Percentiles rank a stretch among this genome's conserved stretches.
Evolutionary conservation across 345 rosid genomes (phyloP).

Genomic region (Alliaria petiolata): DNA sequence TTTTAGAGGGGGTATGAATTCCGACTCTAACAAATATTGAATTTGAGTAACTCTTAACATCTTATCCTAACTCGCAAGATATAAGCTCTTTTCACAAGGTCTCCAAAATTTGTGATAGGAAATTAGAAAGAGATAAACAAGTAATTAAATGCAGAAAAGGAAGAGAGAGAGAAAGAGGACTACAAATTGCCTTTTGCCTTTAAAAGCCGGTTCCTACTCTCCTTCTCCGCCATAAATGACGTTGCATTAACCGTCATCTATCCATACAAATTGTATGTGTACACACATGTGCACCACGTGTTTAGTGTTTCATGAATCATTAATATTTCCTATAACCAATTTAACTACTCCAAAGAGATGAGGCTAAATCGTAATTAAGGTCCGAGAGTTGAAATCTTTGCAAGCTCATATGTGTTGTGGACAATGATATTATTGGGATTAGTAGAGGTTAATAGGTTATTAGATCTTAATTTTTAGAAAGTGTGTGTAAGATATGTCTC

Average conservation of each 20-base stretch:
- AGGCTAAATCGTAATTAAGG: neutral
- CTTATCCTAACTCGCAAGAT: neutral
- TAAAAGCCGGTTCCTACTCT: slow-evolving; percentile 31
- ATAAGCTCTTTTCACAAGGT: neutral
- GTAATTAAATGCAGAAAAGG: neutral
- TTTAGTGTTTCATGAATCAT: neutral
- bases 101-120: neutral
- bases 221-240: slow-evolving; percentile 3
- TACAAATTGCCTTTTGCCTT: slow-evolving; percentile 11
- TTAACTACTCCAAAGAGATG: neutral
- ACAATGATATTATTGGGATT: too few relatives aligned
- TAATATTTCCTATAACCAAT: neutral
- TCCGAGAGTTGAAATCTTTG: neutral
- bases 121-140: neutral
- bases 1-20: too few relatives aligned
- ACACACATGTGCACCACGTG: slow-evolving; percentile 3
- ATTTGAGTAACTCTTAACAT: neutral
- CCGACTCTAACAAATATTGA: too few relatives aligned
- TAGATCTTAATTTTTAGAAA: too few relatives aligned
- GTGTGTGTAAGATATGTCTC: too few relatives aligned
- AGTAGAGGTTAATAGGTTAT: too few relatives aligned
- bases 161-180: neutral
- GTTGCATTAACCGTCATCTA: neutral
- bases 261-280: neutral
- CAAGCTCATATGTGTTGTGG: neutral